Conservation (phyloP, 352 stramenopile genomes). For the Phytophthora pisi region DNA sequence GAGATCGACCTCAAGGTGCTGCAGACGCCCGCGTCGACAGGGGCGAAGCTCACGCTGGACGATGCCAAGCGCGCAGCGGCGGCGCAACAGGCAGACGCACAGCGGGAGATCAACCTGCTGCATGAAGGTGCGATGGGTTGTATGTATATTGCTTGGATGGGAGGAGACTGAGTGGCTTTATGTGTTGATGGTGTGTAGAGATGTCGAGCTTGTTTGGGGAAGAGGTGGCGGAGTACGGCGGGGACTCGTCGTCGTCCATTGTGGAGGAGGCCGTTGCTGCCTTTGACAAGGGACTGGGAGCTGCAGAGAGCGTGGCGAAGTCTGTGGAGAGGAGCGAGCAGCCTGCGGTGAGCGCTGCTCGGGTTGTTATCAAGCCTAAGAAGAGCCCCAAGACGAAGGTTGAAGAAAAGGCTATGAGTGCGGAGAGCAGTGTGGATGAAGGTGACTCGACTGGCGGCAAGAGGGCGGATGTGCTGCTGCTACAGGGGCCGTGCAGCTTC, state of each 20-base stretch:
- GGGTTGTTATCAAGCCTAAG: constrained; percentile 8
- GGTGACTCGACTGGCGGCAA: neutral
- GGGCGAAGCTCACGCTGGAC: constrained; percentile 15
- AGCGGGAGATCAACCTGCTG: constrained; percentile 48
- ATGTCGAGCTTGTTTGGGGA: constrained; percentile 59
- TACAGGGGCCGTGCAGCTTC: constrained; percentile 43
- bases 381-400: constrained; percentile 1
- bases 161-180: neutral
- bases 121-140: constrained; percentile 37
- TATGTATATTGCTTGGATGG: neutral
- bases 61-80: constrained; percentile 26
- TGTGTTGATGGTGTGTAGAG: constrained; percentile 32
- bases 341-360: neutral
- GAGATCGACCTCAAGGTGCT: constrained; percentile 55
- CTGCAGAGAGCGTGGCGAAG: neutral
- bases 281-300: neutral
- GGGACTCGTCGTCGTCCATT: constrained; percentile 13
- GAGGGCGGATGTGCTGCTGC: constrained; percentile 21
- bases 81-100: constrained; percentile 22
- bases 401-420: neutral
- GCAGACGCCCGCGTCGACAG: constrained; percentile 10
- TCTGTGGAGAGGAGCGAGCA: neutral
- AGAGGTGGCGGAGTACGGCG: constrained; percentile 43
- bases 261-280: constrained; percentile 5
- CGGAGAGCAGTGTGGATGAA: neutral